Evolutionary conservation across 257 asterid species (phyloP).

Genomic region (Solanum phureja): DNA sequence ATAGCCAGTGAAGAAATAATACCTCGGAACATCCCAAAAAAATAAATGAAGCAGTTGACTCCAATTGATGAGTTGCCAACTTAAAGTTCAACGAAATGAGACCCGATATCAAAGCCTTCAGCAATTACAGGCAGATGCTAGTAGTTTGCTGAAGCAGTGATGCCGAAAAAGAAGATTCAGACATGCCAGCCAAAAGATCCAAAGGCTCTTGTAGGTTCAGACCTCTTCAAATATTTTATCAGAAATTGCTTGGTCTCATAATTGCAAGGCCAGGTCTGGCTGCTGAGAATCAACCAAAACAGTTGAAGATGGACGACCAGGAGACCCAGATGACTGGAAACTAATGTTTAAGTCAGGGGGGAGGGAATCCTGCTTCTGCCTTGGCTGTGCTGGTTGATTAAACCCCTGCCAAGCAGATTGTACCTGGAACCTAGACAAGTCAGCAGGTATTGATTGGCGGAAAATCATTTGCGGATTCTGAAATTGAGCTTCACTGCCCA

Average conservation of each 20-base stretch:
- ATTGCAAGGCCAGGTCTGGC: conserved; percentile 96
- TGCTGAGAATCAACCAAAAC: conserved; percentile 86
- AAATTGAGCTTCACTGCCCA: conserved; percentile 39
- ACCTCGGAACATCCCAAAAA: neutral
- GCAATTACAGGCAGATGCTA: neutral
- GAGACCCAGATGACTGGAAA: conserved; percentile 81
- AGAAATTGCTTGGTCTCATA: conserved; percentile 22
- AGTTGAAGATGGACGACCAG: conserved; percentile 65
- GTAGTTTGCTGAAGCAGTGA: neutral
- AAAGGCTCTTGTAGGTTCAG: neutral
- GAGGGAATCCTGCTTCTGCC: conserved; percentile 57
- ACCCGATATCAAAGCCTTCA: neutral
- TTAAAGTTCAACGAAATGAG: neutral
- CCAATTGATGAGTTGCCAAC: neutral
- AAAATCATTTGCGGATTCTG: conserved; percentile 42
- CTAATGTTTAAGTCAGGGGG: conserved; percentile 92
- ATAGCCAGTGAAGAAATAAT: neutral
- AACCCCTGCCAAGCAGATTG: conserved; percentile 51
- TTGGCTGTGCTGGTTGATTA: conserved; percentile 49
- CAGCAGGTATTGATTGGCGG: conserved; percentile 58
- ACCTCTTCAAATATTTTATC: neutral
- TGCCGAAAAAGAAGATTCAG: neutral
- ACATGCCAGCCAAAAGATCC: neutral
- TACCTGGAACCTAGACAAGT: conserved; percentile 72
- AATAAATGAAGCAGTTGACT: neutral